These are phyloP conservation scores for Cutaneotrichosporon curvatum DNA, from an alignment of 1,284 basidiomycete species.

Conservation along the genomic window DNA sequence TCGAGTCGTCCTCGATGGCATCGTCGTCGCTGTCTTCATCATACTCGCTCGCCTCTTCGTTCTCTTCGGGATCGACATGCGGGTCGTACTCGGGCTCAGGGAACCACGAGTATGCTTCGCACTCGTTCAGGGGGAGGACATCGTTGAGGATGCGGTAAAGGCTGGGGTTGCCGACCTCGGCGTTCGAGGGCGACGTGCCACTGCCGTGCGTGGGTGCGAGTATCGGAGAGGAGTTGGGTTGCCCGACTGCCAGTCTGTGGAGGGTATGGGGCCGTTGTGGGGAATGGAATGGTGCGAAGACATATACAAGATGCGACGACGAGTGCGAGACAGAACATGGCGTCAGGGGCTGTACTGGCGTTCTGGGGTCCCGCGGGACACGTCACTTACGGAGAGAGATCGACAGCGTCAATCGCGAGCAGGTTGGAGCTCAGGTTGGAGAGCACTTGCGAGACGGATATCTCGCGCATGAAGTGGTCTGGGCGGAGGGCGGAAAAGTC, in stretches of 20 bases:
- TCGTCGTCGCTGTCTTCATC: conserved; percentile 32
- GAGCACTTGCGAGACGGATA: conserved; percentile 53
- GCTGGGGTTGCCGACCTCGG: conserved; percentile 16
- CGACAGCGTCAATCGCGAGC: conserved; percentile 21
- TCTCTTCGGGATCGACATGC: conserved; percentile 73
- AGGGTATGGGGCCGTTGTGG: too few species aligned
- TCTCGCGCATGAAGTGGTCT: conserved; percentile 80
- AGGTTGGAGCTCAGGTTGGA: conserved; percentile 27
- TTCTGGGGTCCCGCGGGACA: too few species aligned
- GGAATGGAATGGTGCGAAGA: too few species aligned
- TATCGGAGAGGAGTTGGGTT: neutral
- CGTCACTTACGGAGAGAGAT: conserved; percentile 25
- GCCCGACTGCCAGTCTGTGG: too few species aligned
- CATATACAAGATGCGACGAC: neutral
- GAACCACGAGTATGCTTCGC: conserved; percentile 90
- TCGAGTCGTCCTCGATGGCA: conserved; percentile 22
- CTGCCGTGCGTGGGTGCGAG: neutral
- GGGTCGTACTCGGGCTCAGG: conserved; percentile 94
- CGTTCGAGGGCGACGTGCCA: conserved; percentile 7
- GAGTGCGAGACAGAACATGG: neutral
- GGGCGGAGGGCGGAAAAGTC: conserved; percentile 92
- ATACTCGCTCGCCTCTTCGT: conserved; percentile 49
- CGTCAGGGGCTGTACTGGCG: conserved; percentile 7
- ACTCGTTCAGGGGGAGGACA: conserved; percentile 81
- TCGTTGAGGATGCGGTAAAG: conserved; percentile 83